Conservation (phyloP, 1,284 basidiomycete species). For the Leccinum griseonigrum region DNA sequence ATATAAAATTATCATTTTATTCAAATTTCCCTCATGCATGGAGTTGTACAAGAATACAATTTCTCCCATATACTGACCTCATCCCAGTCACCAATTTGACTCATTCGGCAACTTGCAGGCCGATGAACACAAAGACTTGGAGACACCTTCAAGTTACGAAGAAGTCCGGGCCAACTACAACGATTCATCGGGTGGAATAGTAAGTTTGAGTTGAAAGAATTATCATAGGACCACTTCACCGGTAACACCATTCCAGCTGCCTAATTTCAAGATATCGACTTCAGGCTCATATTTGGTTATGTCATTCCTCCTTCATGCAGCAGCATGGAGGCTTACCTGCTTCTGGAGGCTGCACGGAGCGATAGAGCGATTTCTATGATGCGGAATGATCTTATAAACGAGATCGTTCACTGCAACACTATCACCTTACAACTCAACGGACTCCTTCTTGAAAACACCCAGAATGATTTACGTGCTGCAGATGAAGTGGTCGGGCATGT, state of each 20-base stretch:
- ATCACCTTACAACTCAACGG: not conserved
- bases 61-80: not conserved
- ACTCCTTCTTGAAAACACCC: not conserved
- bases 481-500: not conserved
- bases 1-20: not conserved
- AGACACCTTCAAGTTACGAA: not conserved
- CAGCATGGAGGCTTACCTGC: not conserved
- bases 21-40: not conserved
- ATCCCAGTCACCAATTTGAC: not conserved
- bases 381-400: not conserved
- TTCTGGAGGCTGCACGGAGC: not conserved
- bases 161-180: not conserved
- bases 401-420: not conserved
- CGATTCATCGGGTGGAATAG: not conserved
- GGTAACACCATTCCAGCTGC: not conserved
- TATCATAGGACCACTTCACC: not conserved
- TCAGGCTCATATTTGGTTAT: not conserved
- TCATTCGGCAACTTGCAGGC: not conserved
- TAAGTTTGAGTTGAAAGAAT: not conserved
- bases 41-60: not conserved
- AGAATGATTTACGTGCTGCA: not conserved
- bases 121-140: not conserved
- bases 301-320: not conserved
- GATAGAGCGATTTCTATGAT: not conserved
- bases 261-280: not conserved